Base-by-base conservation (phyloP, 192 early-diverging fungal genomes). In the Rhizophlyctis rosea region DNA sequence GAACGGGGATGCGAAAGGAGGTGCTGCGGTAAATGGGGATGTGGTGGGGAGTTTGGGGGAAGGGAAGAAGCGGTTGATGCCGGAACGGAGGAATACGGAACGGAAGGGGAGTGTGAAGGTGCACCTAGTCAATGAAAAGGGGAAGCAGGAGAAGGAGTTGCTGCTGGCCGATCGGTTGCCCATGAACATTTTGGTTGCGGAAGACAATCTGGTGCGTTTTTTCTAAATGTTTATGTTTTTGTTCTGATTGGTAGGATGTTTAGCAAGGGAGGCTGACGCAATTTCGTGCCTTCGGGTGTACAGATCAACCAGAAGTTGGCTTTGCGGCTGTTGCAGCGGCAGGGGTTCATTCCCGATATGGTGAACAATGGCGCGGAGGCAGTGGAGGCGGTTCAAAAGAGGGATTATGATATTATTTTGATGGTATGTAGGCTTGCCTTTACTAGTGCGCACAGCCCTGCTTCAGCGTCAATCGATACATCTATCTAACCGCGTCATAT, bases 161-260 rank as follows among this genome's bases (percentile, higher is more conserved):
- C 16, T 33, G 25, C 23, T 67, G 47, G 65, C 65, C 16, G 58
- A 60, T 4, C 28, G 32, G 18, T 21, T 67, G 4, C 65, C 65
- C 7, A 34, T 67, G 11, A 49, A 50, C 3, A 60, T 67, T 11
- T 24, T 67, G 24, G 31, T 67, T 58, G 65, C 65, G 13, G 65
- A 67, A 51, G 65, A 67, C 51, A 67, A 67, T 31, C 31, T 33
- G 1, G 64, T 65, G 24, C 5, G 57, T 44, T 34, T 13, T 21
- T 18, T 35, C 18, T 21, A 30, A 34, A 18, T 1, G 31, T 1
- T 1, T 1, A 18, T 27, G 25, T 21, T 1, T n/a, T n/a, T n/a
- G n/a, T n/a, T n/a, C n/a, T n/a, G n/a, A n/a, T n/a, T n/a, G n/a
- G n/a, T n/a, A n/a, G n/a, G n/a, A n/a, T n/a, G n/a, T n/a, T n/a